Evolutionary conservation across 2,329 filamentous ascomycete genomes (phyloP), one percentile per base, ranked within the genome.

Genomic region (Colletotrichum sojae): DNA sequence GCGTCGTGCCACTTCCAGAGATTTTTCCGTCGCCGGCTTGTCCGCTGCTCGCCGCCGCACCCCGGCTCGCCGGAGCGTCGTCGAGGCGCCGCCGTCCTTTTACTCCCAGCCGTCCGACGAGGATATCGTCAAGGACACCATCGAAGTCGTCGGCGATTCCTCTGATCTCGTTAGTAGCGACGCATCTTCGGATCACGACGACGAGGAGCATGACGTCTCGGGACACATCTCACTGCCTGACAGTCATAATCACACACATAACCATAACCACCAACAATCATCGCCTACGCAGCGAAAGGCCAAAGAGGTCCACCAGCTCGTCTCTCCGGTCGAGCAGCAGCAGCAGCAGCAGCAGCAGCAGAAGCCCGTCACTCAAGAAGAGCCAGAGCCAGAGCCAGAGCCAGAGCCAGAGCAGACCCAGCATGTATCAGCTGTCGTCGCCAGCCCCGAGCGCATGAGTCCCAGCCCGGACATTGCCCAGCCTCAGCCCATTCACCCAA

Each of bases 91-190:
- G 6, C 51, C 63, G 20, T 63, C 46, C 10, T 58, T 65, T 12
- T 70, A 70, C 59, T 66, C 56, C 13, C 69, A 52, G 16, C 72
- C 46, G 12, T 71, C 68, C 25, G 74, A 75, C 49, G 82, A 85
- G 67, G 84, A 84, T 31, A 83, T 87, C 51, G 84, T 88, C 31
- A 83, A 87, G 74, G 87, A 89, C 74, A 88, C 86, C 15, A 89
- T 89, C 69, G 84, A 89, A 73, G 87, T 89, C 56, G 85, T 86
- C 54, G 83, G 84, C 48, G 73, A 76, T 51, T 78, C 77, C 4
- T 77, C 62, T 9, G 67, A 69, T 2, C 63, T 77, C 39, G 78
- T 76, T 16, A 76, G 75, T 16, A 76, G 77, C 8, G 78, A 79
- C 15, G 76, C 73, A 5, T 73, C 74, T 6, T 75, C 75, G 15